Evolutionary conservation across 1,284 basidiomycete species (phyloP), one percentile per base, ranked within the genome.

Genomic region (Schizophyllum commune): DNA sequence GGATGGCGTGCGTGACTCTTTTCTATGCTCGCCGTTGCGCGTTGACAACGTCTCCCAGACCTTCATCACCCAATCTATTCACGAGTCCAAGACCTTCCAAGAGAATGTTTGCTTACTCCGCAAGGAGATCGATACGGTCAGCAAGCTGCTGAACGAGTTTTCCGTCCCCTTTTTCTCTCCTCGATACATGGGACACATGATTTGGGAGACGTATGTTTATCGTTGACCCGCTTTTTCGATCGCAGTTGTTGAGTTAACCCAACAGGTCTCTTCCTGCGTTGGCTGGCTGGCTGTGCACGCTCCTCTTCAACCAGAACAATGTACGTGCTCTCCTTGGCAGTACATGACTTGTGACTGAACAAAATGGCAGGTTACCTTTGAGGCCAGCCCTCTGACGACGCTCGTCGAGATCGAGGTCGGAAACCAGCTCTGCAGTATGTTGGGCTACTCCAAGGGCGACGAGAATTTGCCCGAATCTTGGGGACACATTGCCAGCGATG

Each of bases 401-500:
- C 47, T 70, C 4, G 64, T 81, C 22, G 80, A 81, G 63, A 61
- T 69, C 47, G 66, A 73, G 9, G 78, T 77, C n/a, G 79, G 79
- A 3, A 65, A 72, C 55, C 71, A 79, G 52, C 62, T 80, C 32
- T 79, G 74, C 63, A 66, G 71, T 52, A 75, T 80, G 74, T 62
- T 80, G 11, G 79, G 79, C 6, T 79, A 71, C 60, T 64, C 72
- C 19, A 63, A 58, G 0, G 32, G 64, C 52, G 15, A 58, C 32
- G 13, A 69, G 67, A 2, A 60, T 60, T 5, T 69, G 67, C 58
- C 58, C 52, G 32, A 57, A 32, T 59, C 54, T 15, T 81, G 79
- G 79, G 79, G 79, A 1, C 79, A 81, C 64, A 75, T 81, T 56
- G 71, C 77, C 6, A 75, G 72, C 52, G 79, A 72, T 56, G 79